Conservation (phyloP, 805 yeast species). For the Nakazawaea peltata region DNA sequence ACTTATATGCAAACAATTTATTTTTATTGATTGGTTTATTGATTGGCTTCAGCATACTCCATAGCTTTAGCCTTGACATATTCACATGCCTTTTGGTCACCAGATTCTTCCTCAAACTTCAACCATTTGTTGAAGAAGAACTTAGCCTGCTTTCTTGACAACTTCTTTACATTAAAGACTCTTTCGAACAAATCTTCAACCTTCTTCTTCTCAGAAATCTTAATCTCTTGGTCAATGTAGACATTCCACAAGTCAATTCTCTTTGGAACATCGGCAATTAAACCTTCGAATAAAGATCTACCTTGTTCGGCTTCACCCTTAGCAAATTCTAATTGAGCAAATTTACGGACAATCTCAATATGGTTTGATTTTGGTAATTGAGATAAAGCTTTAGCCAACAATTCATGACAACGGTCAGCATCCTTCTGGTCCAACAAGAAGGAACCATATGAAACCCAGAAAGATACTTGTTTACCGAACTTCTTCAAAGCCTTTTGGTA, state of each 20-base stretch:
- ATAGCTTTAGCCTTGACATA: constrained; percentile 88
- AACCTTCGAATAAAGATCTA: constrained; percentile 89
- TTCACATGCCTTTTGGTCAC: constrained; percentile 64
- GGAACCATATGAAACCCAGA: constrained; percentile 81
- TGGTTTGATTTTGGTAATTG: constrained; percentile 65
- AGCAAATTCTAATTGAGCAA: constrained; percentile 79
- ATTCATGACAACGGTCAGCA: constrained; percentile 56
- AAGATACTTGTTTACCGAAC: constrained; percentile 63
- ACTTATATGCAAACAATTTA: no score
- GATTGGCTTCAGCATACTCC: constrained; percentile 36
- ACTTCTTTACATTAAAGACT: constrained; percentile 50
- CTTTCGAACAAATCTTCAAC: constrained; percentile 81
- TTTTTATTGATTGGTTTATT: background rate
- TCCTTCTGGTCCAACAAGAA: constrained; percentile 56
- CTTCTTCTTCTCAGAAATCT: constrained; percentile 40
- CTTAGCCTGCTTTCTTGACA: constrained; percentile 84
- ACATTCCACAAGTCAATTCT: constrained; percentile 94
- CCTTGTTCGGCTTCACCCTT: constrained; percentile 94
- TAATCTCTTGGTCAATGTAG: constrained; percentile 84
- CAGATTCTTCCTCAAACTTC: constrained; percentile 60
- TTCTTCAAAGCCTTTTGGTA: constrained; percentile 67
- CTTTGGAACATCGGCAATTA: constrained; percentile 83
- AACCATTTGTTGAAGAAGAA: constrained; percentile 94
- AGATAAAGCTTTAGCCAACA: constrained; percentile 69
- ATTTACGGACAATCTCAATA: constrained; percentile 75